Percentiles rank a stretch among this genome's conserved stretches.
phyloP scores from a whole-genome alignment of 2,329 filamentous ascomycete genomes.

The Leptographium procerum region DNA sequence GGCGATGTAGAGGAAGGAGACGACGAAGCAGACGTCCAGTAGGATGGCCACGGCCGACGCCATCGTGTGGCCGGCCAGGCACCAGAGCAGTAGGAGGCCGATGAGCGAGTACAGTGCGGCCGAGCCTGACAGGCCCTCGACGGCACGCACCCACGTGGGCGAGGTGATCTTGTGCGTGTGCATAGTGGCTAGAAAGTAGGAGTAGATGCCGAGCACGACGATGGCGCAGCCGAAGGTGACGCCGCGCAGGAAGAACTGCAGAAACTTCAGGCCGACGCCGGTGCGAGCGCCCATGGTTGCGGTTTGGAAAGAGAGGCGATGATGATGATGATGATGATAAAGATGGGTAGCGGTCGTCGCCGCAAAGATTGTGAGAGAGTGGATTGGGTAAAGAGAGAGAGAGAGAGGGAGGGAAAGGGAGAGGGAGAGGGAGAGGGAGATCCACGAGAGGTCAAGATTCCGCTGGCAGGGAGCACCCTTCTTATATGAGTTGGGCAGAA shows the following conservation, averaged over 20 bases:
- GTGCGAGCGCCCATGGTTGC: constrained; percentile 43
- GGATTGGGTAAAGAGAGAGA: too few relatives aligned
- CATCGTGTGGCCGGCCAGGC: constrained; percentile 61
- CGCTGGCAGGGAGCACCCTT: too few relatives aligned
- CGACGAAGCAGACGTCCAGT: constrained; percentile 66
- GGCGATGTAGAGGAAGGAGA: constrained; percentile 72
- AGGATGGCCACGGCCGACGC: constrained; percentile 63
- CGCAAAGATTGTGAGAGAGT: too few relatives aligned
- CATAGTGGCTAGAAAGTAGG: constrained; percentile 72
- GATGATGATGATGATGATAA: not conserved
- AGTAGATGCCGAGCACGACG: constrained; percentile 67
- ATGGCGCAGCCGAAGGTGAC: constrained; percentile 63
- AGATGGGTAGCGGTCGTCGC: not conserved
- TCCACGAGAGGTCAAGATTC: not conserved
- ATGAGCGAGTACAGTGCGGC: constrained; percentile 64
- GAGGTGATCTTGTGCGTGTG: constrained; percentile 53
- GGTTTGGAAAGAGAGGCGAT: not conserved
- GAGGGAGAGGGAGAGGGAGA: too few relatives aligned
- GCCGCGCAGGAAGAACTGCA: constrained; percentile 60
- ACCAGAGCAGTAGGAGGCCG: constrained; percentile 67
- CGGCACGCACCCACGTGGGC: constrained; percentile 55
- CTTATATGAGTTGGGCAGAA: too few relatives aligned
- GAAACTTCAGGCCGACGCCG: constrained; percentile 53
- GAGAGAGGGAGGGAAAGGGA: too few relatives aligned
- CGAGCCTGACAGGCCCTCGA: constrained; percentile 66